These are phyloP conservation scores for Zelopaecilomyces penicillatus DNA, from an alignment of 2,329 filamentous ascomycete genomes.

Conservation along the genomic window DNA sequence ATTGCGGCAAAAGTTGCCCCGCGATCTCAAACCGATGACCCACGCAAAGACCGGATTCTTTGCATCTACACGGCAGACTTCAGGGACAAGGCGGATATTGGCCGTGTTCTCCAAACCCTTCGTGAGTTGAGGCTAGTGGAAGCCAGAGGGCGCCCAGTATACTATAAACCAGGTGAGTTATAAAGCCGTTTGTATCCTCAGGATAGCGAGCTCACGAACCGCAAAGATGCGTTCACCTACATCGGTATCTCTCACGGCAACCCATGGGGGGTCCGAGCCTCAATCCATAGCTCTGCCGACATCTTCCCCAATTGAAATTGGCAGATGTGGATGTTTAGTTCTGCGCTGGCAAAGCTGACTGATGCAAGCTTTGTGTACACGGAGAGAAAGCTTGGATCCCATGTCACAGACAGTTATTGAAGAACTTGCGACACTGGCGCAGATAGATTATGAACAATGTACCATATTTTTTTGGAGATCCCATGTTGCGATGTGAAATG, in stretches of 20 bases:
- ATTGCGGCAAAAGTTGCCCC: slow-evolving; percentile 64
- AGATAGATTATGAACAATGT: too few species aligned
- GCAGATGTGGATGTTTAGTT: too few species aligned
- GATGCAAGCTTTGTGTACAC: too few species aligned
- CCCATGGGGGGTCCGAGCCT: slow-evolving; percentile 52
- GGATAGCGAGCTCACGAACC: neutral
- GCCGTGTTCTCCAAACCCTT: slow-evolving; percentile 55
- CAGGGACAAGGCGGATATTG: slow-evolving; percentile 57
- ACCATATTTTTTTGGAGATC: too few species aligned
- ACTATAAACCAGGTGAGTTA: slow-evolving; percentile 66
- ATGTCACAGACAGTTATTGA: too few species aligned
- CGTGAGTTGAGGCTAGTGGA: slow-evolving; percentile 53
- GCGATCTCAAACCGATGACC: slow-evolving; percentile 32
- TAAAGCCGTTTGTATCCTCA: neutral
- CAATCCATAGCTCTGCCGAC: slow-evolving; percentile 43
- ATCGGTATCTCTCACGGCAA: slow-evolving; percentile 55
- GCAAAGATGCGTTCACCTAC: slow-evolving; percentile 58
- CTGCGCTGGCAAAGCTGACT: too few species aligned
- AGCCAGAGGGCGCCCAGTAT: slow-evolving; percentile 44
- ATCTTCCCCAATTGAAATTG: slow-evolving; percentile 17
- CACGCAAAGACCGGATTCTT: slow-evolving; percentile 47
- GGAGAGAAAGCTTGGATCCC: too few species aligned
- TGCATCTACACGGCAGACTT: slow-evolving; percentile 77
- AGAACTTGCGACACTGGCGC: too few species aligned
- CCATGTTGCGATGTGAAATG: too few species aligned